Evolutionary conservation across 306 rosid genomes (phyloP).

Genomic region (Quercus variabilis): DNA sequence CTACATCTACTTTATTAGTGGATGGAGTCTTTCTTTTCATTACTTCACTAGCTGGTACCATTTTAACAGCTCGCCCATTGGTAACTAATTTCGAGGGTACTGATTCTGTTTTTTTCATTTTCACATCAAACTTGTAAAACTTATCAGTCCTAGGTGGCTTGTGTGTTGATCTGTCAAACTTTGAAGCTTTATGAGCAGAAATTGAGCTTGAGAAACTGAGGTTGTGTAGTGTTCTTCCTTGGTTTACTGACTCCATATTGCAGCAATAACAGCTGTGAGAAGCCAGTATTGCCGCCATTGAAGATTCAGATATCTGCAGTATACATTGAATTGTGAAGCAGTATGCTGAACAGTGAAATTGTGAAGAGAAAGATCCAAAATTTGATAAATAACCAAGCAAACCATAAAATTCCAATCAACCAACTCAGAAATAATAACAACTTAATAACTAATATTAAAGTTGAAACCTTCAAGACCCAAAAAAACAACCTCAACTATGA

Average conservation of each 20-base stretch:
- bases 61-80: slow-evolving; percentile 74
- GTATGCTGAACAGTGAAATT: background rate
- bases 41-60: slow-evolving; percentile 76
- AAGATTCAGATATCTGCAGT: slow-evolving; percentile 26
- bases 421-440: background rate
- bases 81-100: slow-evolving; percentile 44
- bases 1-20: slow-evolving; percentile 38
- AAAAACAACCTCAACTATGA: too few species aligned
- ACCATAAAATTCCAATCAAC: background rate
- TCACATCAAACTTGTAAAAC: slow-evolving; percentile 35
- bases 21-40: slow-evolving; percentile 40
- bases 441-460: background rate
- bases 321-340: slow-evolving; percentile 3
- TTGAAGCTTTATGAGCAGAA: slow-evolving; percentile 39
- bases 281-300: slow-evolving; percentile 66
- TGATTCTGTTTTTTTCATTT: slow-evolving; percentile 51
- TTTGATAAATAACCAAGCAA: slow-evolving; percentile 3
- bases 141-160: slow-evolving; percentile 13
- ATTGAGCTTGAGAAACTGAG: slow-evolving; percentile 60
- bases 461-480: background rate
- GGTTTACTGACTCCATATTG: slow-evolving; percentile 40
- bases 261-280: slow-evolving; percentile 52
- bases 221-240: slow-evolving; percentile 32
- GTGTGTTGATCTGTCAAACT: slow-evolving; percentile 27
- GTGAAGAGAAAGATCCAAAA: background rate